Base-by-base conservation (phyloP, 2,329 filamentous ascomycete genomes). In the Clarireedia homoeocarpa region DNA sequence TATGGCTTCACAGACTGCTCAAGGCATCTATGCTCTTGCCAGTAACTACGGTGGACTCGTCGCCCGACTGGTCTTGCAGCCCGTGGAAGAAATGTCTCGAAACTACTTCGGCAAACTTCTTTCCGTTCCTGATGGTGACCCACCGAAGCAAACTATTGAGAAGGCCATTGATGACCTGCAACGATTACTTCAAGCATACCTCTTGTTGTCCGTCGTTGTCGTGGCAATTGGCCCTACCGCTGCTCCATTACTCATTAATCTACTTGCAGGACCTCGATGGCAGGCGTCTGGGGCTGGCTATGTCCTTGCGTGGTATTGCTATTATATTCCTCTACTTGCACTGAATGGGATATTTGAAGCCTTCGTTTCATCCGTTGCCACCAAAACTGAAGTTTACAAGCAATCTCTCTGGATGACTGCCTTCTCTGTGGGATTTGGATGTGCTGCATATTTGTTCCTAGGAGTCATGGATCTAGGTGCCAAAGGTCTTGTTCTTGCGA, bases 21-120 rank as follows among this genome's bases (percentile, higher is more conserved):
- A 97, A 73, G 94, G 94, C 14, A 84, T 90, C 38, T 99, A 97
- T 68, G 90, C 91, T 0, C 79, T 99, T 5, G 94, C 92, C 52
- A 91, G 91, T 65, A 99, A 97, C 71, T 99, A 94, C 69, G 94
- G 94, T 23, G 89, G 91, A 2, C 80, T 99, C 0, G 75, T 95
- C 27, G 94, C 94, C 0, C 83, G 94, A 3, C 82, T 97, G 61
- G 75, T 99, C 51, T 92, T 99, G 70, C 94, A 97, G 67, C 95
- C 94, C 6, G 83, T 99, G 58, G 94, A 99, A 71, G 95, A 99
- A 72, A 92, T 87, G 69, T 91, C 88, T 61, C 86, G 95, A 40
- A 91, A 86, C 67, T 85, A 96, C 68, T 96, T 97, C 66, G 91
- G 90, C 52, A 87, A 87, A 36, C 76, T 96, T 0, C 82, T 96